Conservation (phyloP, 2,329 filamentous ascomycete species). For the Aspergillus japonicus region DNA sequence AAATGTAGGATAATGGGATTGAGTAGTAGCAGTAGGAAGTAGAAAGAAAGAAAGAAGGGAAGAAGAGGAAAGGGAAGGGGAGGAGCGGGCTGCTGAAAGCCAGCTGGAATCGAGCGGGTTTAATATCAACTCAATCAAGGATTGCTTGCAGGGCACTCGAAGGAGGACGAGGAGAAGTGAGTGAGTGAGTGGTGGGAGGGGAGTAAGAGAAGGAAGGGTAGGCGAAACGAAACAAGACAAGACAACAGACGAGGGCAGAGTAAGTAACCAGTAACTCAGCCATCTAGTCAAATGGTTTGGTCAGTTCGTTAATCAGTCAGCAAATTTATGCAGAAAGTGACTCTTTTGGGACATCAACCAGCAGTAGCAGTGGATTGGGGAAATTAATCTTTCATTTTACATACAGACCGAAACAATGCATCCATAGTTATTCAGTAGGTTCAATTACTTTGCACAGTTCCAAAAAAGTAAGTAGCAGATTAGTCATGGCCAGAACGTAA, state of each 20-base stretch:
- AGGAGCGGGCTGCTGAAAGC: not conserved
- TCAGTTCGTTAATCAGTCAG: not conserved
- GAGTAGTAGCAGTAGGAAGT: not conserved
- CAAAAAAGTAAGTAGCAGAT: not conserved
- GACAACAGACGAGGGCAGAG: not conserved
- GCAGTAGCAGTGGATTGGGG: too few relatives aligned
- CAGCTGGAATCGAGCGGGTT: not conserved
- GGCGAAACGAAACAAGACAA: not conserved
- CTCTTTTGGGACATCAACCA: not conserved
- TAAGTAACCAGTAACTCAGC: not conserved
- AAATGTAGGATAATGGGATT: not conserved
- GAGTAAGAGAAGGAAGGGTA: not conserved
- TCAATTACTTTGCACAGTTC: not conserved
- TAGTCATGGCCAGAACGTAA: not conserved
- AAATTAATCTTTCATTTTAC: not conserved
- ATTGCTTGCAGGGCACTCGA: constrained; percentile 2
- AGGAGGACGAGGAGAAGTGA: not conserved
- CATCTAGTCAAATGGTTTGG: not conserved
- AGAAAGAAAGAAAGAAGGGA: not conserved
- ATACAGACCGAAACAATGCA: not conserved
- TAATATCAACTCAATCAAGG: constrained; percentile 6
- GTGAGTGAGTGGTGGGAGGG: too few relatives aligned
- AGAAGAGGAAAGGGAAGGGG: not conserved
- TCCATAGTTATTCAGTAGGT: not conserved
- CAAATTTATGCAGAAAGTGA: not conserved